Evolutionary conservation across 2,329 filamentous ascomycete species (phyloP), one percentile per base, ranked within the genome.

Genomic region (Ambrosiella cleistominuta): DNA sequence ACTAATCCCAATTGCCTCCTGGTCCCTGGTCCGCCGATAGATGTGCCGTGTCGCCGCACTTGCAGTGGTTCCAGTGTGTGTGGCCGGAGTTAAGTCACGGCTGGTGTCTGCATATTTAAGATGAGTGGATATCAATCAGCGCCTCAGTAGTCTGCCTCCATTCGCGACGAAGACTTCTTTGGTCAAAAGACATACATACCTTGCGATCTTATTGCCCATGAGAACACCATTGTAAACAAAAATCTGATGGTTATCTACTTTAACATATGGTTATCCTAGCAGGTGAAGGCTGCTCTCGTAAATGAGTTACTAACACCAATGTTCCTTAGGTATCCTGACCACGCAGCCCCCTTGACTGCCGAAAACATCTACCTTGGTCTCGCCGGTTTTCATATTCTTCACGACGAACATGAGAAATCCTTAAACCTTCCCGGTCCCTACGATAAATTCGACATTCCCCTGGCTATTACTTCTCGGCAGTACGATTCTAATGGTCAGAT

Each of bases 331-430:
- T 81, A 81, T 62, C 77, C 81, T 62, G 75, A 74, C 61, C 69
- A 71, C 58, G 69, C 70, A 12, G 65, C 72, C 56, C 65, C 67
- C 36, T 65, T 66, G 64, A 81, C 78, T 11, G 74, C 75, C 6
- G 68, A 74, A 50, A 78, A 81, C 63, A 76, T 75, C 11, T 80
- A 79, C 64, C 72, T 72, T 39, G 79, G 79, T 3, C 77, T 79
- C 65, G 73, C 74, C 19, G 79, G 78, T 12, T 73, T 75, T 55
- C 81, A 81, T 62, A 72, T 81, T 59, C 61, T 81, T 49, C 68
- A 70, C 9, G 78, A 81, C 62, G 65, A 72, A 0, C 69, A 70
- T 4, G 76, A 80, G 56, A 69, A 74, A 15, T 63, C 65, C 0
- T 69, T 81, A 1, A 70, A 68, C 1, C 69, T 82, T 0, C 79